Base-by-base conservation (phyloP, 2,329 filamentous ascomycete genomes). In the Stachybotrys elegans region DNA sequence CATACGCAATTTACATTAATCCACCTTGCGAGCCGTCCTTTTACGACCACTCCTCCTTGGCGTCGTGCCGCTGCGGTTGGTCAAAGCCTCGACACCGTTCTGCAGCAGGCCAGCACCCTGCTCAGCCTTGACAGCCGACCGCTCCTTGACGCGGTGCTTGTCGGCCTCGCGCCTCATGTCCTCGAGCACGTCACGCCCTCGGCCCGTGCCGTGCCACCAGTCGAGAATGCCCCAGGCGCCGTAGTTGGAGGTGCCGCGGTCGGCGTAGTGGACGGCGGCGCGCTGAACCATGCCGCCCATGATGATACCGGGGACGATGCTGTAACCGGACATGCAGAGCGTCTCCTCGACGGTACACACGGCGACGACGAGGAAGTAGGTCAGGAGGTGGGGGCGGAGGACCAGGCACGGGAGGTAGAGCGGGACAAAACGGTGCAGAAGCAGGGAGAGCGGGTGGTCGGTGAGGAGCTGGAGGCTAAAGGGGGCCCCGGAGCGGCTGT, bases 361-460 rank as follows among this genome's bases (percentile, higher is more conserved):
- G 0, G 75, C 72, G 14, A 82, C 68, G 49, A 87, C 77, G 11
- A 86, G 55, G 44, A 87, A 74, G 65, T 84, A 88, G 0, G 83
- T 87, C n/a, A 89, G 69, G 4, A 88, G 72, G 59, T 90, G 86
- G 27, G 83, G 81, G 8, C 81, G 80, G 32, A 88, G 70, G n/a
- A 76, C 51, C 17, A 82, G 64, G 2, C 83, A 76, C 1, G 86
- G 82, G 0, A 87, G 61, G 57, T 86, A 86, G 6, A 81, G 63
- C 1, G 86, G 85, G 2, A 86, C 46, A 57, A 85, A 80, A 39
- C 77, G 78, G 48, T 77, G 72, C 2, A 88, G 62, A 6, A 88
- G 64, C 39, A 84, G 76, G 2, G 81, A 75, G 0, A 80, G 50
- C 0, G 86, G 85, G 56, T 89, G 83, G 60, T 89, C 84, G 46